Conservation (phyloP, 2,329 filamentous ascomycete genomes). For the Exserohilum rostratum region DNA sequence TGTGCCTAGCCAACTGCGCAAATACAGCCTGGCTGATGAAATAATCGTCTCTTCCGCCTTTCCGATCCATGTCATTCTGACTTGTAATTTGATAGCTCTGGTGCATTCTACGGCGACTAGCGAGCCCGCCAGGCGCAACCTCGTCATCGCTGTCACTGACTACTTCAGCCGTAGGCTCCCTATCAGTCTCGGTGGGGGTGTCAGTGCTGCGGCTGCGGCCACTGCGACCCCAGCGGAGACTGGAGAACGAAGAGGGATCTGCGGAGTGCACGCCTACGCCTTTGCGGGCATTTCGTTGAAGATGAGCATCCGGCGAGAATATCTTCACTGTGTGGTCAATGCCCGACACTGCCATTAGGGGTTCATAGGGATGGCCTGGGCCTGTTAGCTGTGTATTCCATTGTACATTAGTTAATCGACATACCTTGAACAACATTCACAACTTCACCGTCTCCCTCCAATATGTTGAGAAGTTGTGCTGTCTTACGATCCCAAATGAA, state of each 20-base stretch:
- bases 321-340: slow-evolving; percentile 74
- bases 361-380: slow-evolving; percentile 69
- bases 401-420: neutral
- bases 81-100: slow-evolving; percentile 66
- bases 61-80: slow-evolving; percentile 66
- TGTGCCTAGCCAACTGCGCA: slow-evolving; percentile 45
- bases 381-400: slow-evolving; percentile 15
- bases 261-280: slow-evolving; percentile 63
- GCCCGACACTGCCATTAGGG: slow-evolving; percentile 68
- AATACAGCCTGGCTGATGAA: slow-evolving; percentile 57
- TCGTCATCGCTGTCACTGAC: slow-evolving; percentile 44
- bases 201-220: slow-evolving; percentile 18
- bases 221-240: slow-evolving; percentile 38
- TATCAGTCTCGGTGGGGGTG: neutral
- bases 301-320: slow-evolving; percentile 65
- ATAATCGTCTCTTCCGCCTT: slow-evolving; percentile 63
- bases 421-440: slow-evolving; percentile 71
- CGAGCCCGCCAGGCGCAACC: slow-evolving; percentile 55
- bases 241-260: slow-evolving; percentile 52
- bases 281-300: slow-evolving; percentile 62
- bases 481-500: slow-evolving; percentile 74
- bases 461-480: slow-evolving; percentile 65
- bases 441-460: slow-evolving; percentile 71
- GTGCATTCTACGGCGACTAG: slow-evolving; percentile 64
- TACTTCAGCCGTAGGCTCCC: slow-evolving; percentile 9